phyloP scores from a whole-genome alignment of 2,329 filamentous ascomycete species.

The Sclerotiophoma versabilis region DNA sequence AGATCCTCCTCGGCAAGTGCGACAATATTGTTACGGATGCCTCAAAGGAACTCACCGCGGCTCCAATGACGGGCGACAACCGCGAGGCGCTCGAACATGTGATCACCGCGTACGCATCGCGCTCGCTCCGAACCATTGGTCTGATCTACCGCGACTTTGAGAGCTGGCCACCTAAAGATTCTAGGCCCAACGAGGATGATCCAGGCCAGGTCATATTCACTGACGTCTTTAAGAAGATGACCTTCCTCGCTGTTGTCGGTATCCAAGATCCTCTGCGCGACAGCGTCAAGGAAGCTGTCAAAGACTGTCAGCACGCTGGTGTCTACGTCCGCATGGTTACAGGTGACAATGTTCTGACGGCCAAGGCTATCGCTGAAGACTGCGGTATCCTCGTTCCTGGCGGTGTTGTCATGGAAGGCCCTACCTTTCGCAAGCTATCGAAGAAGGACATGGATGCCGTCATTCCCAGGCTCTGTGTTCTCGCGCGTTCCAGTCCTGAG shows the following conservation, averaged over 20 bases:
- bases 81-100: slow-evolving; percentile 67
- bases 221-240: slow-evolving; percentile 74
- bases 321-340: slow-evolving; percentile 87
- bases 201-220: slow-evolving; percentile 69
- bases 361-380: slow-evolving; percentile 78
- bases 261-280: slow-evolving; percentile 82
- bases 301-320: slow-evolving; percentile 75
- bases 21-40: slow-evolving; percentile 65
- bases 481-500: slow-evolving; percentile 73
- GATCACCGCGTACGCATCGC: slow-evolving; percentile 79
- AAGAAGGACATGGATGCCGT: slow-evolving; percentile 63
- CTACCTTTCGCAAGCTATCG: slow-evolving; percentile 76
- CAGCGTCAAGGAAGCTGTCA: slow-evolving; percentile 76
- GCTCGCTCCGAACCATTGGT: slow-evolving; percentile 84
- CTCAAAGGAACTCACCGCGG: slow-evolving; percentile 62
- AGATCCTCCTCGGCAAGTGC: slow-evolving; percentile 59
- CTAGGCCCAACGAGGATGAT: slow-evolving; percentile 68
- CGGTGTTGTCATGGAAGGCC: slow-evolving; percentile 78
- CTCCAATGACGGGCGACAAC: slow-evolving; percentile 63
- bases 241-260: slow-evolving; percentile 75
- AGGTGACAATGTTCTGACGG: slow-evolving; percentile 81
- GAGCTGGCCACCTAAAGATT: slow-evolving; percentile 74
- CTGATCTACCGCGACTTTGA: slow-evolving; percentile 85
- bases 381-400: slow-evolving; percentile 77
- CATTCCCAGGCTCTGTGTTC: slow-evolving; percentile 70